These are phyloP conservation scores for Rhynchospora tenuis DNA, from an alignment of 176 grass and related monocot species.

Conservation along the genomic window DNA sequence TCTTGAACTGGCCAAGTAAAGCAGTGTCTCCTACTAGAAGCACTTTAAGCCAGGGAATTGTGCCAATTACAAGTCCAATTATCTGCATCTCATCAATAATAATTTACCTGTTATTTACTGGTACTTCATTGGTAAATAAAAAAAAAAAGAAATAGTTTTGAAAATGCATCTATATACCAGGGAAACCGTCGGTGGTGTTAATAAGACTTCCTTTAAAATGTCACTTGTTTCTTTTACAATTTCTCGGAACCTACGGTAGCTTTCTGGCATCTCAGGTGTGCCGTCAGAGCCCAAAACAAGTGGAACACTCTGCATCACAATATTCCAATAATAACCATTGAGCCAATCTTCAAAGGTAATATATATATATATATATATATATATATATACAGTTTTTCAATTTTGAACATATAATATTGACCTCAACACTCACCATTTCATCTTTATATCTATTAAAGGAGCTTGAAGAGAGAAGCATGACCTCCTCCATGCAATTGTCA, in stretches of 20 bases:
- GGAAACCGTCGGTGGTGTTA: conserved; percentile 46
- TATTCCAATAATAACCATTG: not conserved
- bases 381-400: not conserved
- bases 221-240: not conserved
- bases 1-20: conserved; percentile 35
- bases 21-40: conserved; percentile 30
- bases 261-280: not conserved
- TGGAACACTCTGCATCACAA: not conserved
- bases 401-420: not conserved
- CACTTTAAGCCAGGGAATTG: conserved; percentile 31
- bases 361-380: no score
- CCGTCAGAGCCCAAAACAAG: not conserved
- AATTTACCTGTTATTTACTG: not conserved
- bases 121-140: not conserved
- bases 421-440: not conserved
- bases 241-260: not conserved
- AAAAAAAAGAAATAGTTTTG: not conserved
- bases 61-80: conserved; percentile 30
- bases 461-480: not conserved
- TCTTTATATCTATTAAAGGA: conserved; percentile 33
- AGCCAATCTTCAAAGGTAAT: not conserved
- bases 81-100: conserved; percentile 17
- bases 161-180: conserved; percentile 24
- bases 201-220: conserved; percentile 21
- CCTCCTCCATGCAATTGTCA: not conserved